phyloP scores from a whole-genome alignment of 2,329 filamentous ascomycete genomes.

The Grosmannia serpens region DNA sequence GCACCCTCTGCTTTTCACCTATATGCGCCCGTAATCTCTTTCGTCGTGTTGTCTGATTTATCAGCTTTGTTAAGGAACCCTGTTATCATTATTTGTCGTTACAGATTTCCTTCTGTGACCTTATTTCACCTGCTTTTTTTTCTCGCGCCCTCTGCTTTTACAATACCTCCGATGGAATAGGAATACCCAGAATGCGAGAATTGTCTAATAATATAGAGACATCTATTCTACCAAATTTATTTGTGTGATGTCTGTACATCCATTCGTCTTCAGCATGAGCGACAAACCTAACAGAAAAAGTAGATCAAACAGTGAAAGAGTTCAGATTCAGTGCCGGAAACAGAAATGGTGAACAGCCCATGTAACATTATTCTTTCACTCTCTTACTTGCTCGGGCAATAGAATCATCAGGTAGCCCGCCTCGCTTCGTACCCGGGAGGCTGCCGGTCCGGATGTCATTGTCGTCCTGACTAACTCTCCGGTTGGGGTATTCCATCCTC shows the following conservation, averaged over 20 bases:
- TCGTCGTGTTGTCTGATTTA: background rate
- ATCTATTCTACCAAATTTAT: background rate
- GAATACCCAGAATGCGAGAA: slow-evolving; percentile 11
- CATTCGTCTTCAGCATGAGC: background rate
- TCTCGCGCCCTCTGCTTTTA: background rate
- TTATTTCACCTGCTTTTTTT: background rate
- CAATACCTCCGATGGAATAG: slow-evolving; percentile 3
- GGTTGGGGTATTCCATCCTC: slow-evolving; percentile 77
- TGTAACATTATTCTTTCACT: slow-evolving; percentile 36
- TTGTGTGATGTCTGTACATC: background rate
- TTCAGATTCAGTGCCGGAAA: background rate
- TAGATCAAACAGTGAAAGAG: too few relatives aligned
- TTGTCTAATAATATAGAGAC: background rate
- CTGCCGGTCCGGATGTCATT: slow-evolving; percentile 90
- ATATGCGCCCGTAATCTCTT: background rate
- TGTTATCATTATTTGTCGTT: background rate
- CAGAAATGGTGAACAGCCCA: too few relatives aligned
- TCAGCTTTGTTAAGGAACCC: background rate
- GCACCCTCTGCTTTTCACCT: background rate
- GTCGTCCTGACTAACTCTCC: slow-evolving; percentile 86
- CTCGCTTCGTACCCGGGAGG: slow-evolving; percentile 82
- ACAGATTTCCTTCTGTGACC: background rate
- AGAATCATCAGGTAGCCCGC: slow-evolving; percentile 69
- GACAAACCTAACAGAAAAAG: background rate
- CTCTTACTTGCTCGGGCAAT: slow-evolving; percentile 53